A percentile compares a stretch with the other conserved stretches of the same genome.
Evolutionary conservation across 1,284 basidiomycete genomes (phyloP).

Genomic region (Termitomyces sp.): DNA sequence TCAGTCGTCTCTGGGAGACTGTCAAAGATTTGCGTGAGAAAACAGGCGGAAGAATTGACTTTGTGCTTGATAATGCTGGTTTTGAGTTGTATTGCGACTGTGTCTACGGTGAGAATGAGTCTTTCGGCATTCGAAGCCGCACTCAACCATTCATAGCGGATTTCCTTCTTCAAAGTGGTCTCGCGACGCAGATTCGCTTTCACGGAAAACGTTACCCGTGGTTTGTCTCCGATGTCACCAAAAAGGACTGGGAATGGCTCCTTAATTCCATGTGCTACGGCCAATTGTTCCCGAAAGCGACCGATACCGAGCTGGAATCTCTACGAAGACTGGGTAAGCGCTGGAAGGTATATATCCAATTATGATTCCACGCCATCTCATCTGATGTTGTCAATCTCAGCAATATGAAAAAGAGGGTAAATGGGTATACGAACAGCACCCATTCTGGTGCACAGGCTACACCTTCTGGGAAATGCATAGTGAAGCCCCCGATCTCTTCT

Average conservation of each 20-base stretch:
- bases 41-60: slow-evolving; percentile 83
- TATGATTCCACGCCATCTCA: not conserved
- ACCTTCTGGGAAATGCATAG: slow-evolving; percentile 90
- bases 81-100: slow-evolving; percentile 97
- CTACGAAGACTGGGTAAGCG: slow-evolving; percentile 78
- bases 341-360: slow-evolving; percentile 69
- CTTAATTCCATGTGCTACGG: slow-evolving; percentile 85
- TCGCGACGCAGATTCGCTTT: slow-evolving; percentile 85
- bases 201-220: slow-evolving; percentile 89
- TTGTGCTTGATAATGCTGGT: slow-evolving; percentile 85
- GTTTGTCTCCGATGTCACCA: slow-evolving; percentile 97
- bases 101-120: slow-evolving; percentile 70
- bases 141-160: slow-evolving; percentile 47
- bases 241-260: slow-evolving; percentile 95
- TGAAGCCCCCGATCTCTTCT: slow-evolving; percentile 92
- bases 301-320: slow-evolving; percentile 78
- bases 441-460: slow-evolving; percentile 96
- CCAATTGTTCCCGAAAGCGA: slow-evolving; percentile 79
- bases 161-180: slow-evolving; percentile 88
- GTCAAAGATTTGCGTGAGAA: slow-evolving; percentile 65
- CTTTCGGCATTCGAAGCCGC: not conserved
- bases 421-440: slow-evolving; percentile 96
- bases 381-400: slow-evolving; percentile 28
- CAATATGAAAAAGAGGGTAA: slow-evolving; percentile 91
- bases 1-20: slow-evolving; percentile 78